Conservation (phyloP, 371 early-diverging fungal genomes). For the Mortierella sp. region DNA sequence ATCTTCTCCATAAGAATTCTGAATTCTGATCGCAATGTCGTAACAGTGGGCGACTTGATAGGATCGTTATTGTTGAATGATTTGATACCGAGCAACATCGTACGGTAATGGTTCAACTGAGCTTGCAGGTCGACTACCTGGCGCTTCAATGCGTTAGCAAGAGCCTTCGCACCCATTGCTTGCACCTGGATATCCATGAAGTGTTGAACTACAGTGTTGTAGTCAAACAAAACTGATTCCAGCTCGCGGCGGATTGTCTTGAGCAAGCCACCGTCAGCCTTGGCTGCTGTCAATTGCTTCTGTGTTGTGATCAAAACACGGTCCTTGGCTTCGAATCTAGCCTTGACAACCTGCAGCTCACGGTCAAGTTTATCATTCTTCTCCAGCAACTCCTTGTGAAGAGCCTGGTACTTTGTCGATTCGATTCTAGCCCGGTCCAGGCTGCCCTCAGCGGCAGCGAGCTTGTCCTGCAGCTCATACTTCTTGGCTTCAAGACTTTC, state of each 20-base stretch:
- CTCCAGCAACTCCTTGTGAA: constrained; percentile 55
- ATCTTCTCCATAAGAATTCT: constrained; percentile 49
- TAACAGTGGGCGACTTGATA: constrained; percentile 55
- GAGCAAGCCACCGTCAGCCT: constrained; percentile 45
- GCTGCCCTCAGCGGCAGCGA: constrained; percentile 30
- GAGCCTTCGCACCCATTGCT: constrained; percentile 50
- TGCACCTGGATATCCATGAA: constrained; percentile 57
- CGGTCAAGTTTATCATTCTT: constrained; percentile 43
- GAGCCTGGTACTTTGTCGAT: constrained; percentile 49
- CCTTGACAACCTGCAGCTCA: constrained; percentile 47
- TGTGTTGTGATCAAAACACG: constrained; percentile 50
- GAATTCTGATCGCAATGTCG: constrained; percentile 52
- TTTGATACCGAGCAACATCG: constrained; percentile 56
- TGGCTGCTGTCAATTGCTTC: constrained; percentile 51
- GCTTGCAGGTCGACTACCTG: constrained; percentile 39
- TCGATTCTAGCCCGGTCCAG: constrained; percentile 52
- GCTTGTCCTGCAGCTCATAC: constrained; percentile 55
- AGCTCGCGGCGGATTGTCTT: constrained; percentile 55
- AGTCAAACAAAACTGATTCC: constrained; percentile 53
- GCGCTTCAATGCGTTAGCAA: constrained; percentile 51
- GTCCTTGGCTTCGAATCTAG: constrained; percentile 57
- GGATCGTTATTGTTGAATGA: constrained; percentile 58
- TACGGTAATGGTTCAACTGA: constrained; percentile 51
- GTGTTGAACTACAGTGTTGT: constrained; percentile 56
- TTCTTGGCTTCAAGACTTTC: constrained; percentile 56